phyloP scores from a whole-genome alignment of 495 filamentous ascomycete species.

The Pyronema domesticum region DNA sequence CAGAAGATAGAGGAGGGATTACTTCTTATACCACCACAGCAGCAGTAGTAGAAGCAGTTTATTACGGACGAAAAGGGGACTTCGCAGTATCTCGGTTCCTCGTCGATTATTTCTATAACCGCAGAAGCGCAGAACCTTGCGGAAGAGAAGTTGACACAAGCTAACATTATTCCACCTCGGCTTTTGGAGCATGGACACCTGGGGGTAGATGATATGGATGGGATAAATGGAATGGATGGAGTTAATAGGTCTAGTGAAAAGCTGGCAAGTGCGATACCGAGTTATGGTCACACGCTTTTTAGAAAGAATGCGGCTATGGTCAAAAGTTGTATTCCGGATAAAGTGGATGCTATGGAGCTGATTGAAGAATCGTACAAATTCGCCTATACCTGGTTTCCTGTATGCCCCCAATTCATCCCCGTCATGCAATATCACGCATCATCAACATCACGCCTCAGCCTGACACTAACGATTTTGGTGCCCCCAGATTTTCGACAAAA shows the following conservation, averaged over 20 bases:
- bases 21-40: no score
- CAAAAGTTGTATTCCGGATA: slow-evolving; percentile 12
- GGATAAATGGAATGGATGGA: background rate
- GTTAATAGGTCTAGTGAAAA: background rate
- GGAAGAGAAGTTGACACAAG: slow-evolving; percentile 3
- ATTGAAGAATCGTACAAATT: slow-evolving; percentile 5
- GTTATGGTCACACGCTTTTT: slow-evolving; percentile 15
- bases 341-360: slow-evolving; percentile 11
- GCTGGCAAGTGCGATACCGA: slow-evolving; percentile 6
- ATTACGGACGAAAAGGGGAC: background rate
- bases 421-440: no score
- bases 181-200: background rate
- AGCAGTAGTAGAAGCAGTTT: background rate
- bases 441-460: no score
- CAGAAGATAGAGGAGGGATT: no score
- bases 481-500: no score
- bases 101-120: slow-evolving; percentile 14
- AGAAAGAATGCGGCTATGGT: slow-evolving; percentile 11
- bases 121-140: slow-evolving; percentile 18
- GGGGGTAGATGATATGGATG: background rate
- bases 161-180: background rate
- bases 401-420: no score
- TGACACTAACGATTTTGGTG: no score
- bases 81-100: slow-evolving; percentile 15
- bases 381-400: background rate